Conservation (phyloP, 2,329 filamentous ascomycete genomes). For the Aspergillus felis region DNA sequence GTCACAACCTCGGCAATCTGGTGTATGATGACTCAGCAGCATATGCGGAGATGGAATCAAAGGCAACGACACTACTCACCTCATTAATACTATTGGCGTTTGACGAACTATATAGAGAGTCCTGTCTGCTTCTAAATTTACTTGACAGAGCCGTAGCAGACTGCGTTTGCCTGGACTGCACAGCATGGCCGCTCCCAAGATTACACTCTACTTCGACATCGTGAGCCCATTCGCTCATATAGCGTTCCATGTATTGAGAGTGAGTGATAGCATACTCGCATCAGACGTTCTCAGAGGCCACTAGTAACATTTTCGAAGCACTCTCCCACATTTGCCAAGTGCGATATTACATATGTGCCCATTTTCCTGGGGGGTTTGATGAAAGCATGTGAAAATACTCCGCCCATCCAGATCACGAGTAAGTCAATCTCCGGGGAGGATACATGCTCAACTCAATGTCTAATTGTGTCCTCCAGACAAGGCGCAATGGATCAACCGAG, state of each 20-base stretch:
- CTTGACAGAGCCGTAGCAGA: not conserved
- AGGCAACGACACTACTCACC: not conserved
- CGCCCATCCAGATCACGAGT: conserved; percentile 57
- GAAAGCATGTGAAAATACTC: conserved; percentile 51
- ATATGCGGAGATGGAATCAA: not conserved
- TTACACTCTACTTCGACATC: conserved; percentile 58
- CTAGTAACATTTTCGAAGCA: conserved; percentile 38
- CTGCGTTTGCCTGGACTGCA: not conserved
- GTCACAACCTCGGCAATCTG: not conserved
- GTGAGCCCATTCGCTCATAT: conserved; percentile 60
- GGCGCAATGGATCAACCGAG: conserved; percentile 52
- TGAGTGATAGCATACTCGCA: conserved; percentile 27
- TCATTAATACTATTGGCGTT: not conserved
- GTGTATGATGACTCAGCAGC: not conserved
- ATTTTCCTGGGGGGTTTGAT: conserved; percentile 60
- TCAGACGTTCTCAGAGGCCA: conserved; percentile 1
- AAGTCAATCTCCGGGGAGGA: conserved; percentile 8
- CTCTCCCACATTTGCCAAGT: conserved; percentile 52
- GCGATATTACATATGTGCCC: conserved; percentile 55
- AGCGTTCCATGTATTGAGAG: conserved; percentile 54
- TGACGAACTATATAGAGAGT: not conserved
- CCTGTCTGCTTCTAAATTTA: not conserved
- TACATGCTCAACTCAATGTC: not conserved
- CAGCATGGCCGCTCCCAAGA: conserved; percentile 45
- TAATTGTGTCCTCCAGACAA: conserved; percentile 46